phyloP scores from a whole-genome alignment of 495 filamentous ascomycete genomes.

The Polyplosphaeria fusca region DNA sequence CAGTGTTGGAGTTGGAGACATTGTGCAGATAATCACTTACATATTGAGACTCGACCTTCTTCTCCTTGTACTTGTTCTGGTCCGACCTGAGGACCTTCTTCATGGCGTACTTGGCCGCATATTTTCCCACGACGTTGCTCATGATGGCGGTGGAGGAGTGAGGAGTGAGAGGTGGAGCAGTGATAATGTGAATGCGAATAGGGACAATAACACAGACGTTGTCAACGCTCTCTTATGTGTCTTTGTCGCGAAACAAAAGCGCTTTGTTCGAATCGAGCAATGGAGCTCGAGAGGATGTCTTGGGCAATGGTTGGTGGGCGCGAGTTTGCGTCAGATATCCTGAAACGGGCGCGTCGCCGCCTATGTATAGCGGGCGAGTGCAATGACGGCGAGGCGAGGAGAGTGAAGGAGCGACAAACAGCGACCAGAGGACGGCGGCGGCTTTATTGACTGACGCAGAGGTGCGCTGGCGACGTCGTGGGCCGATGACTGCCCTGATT shows the following conservation, averaged over 20 bases:
- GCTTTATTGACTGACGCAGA: not conserved
- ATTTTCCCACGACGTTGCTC: slow-evolving; percentile 40
- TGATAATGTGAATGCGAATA: not conserved
- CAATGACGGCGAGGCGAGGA: not conserved
- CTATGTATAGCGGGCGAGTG: slow-evolving; percentile 29
- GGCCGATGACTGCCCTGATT: not conserved
- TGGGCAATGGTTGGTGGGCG: slow-evolving; percentile 25
- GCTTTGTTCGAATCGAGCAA: too few relatives aligned
- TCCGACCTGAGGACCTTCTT: slow-evolving; percentile 43
- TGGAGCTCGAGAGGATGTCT: not conserved
- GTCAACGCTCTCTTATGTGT: slow-evolving; percentile 2
- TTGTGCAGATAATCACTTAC: slow-evolving; percentile 18
- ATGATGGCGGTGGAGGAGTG: slow-evolving; percentile 28
- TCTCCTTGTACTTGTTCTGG: slow-evolving; percentile 42
- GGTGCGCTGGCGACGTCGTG: slow-evolving; percentile 1
- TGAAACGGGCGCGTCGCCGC: slow-evolving; percentile 35
- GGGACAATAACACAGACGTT: not conserved
- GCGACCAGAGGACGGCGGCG: not conserved
- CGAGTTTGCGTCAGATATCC: slow-evolving; percentile 7
- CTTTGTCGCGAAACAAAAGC: not conserved
- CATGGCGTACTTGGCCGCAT: slow-evolving; percentile 43
- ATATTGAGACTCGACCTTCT: slow-evolving; percentile 22
- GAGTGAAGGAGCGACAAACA: slow-evolving; percentile 7
- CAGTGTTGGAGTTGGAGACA: not conserved
- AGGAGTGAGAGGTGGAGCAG: not conserved